phyloP scores from a whole-genome alignment of 805 yeast species.

The Candida ipomoeae region DNA sequence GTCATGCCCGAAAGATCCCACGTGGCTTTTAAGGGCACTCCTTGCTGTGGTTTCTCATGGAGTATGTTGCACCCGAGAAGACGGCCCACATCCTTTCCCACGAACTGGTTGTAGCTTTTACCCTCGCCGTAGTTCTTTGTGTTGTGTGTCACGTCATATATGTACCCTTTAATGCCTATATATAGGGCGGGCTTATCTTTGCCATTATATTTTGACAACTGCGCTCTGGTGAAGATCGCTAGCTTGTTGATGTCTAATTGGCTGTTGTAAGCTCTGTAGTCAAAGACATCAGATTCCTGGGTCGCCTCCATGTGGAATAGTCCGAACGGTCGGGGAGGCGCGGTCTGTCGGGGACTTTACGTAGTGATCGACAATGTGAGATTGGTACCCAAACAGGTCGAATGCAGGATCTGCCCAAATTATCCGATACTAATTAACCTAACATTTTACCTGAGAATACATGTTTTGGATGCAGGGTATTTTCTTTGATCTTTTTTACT shows the following conservation, averaged over 20 bases:
- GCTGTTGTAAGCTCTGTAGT: slow-evolving; percentile 29
- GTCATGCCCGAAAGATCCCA: slow-evolving; percentile 52
- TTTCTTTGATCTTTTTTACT: no score
- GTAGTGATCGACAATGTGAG: not conserved
- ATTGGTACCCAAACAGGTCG: not conserved
- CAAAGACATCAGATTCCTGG: slow-evolving; percentile 9
- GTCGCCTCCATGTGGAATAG: not conserved
- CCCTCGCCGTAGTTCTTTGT: slow-evolving; percentile 72
- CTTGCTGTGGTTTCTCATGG: slow-evolving; percentile 17
- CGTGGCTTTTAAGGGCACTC: slow-evolving; percentile 31
- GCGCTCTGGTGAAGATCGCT: slow-evolving; percentile 32
- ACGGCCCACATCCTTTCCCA: slow-evolving; percentile 74
- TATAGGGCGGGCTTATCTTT: slow-evolving; percentile 41
- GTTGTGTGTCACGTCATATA: slow-evolving; percentile 75
- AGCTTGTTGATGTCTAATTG: slow-evolving; percentile 27
- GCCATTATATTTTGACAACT: slow-evolving; percentile 34
- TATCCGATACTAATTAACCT: no score
- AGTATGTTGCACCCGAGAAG: slow-evolving; percentile 64
- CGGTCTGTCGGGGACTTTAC: not conserved
- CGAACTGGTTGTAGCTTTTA: slow-evolving; percentile 63
- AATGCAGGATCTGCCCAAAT: not conserved
- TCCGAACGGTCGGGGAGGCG: not conserved
- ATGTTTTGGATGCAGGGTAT: no score
- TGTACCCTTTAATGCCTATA: slow-evolving; percentile 70
- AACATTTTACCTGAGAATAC: no score